Evolutionary conservation across 23 red algal genomes (phyloP).

Genomic region (Gracilaria caudata): DNA sequence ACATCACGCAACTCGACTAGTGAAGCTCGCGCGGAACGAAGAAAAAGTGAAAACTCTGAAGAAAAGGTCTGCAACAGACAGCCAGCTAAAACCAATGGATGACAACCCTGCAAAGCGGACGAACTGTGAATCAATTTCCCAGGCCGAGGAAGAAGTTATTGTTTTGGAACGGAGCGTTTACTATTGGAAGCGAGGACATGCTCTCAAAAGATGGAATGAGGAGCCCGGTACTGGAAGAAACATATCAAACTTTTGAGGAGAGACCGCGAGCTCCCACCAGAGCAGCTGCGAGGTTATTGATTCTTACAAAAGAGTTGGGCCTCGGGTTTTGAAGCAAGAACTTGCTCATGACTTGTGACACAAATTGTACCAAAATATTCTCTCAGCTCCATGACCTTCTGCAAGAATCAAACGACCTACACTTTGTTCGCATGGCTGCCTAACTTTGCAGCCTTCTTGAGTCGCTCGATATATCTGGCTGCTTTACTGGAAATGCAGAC

Average conservation of each 20-base stretch:
- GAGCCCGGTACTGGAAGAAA: constrained; percentile 5
- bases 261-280: constrained; percentile 1
- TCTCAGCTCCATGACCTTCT: constrained; percentile 1
- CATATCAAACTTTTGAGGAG: constrained; percentile 8
- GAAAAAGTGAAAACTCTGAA: too few relatives aligned
- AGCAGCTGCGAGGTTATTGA: constrained; percentile 18
- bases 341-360: constrained; percentile 49
- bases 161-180: constrained; percentile 12
- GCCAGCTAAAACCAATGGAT: too few relatives aligned
- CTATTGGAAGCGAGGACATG: constrained; percentile 11
- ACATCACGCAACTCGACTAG: too few relatives aligned
- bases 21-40: too few relatives aligned
- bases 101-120: too few relatives aligned
- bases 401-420: background rate
- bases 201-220: background rate
- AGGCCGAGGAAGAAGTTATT: background rate
- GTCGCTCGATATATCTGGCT: constrained; percentile 18
- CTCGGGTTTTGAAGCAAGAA: constrained; percentile 39
- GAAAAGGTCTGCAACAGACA: too few relatives aligned
- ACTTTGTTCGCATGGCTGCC: constrained; percentile 21
- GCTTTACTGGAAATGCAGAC: constrained; percentile 19
- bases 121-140: background rate
- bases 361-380: constrained; percentile 14
- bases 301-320: constrained; percentile 24
- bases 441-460: constrained; percentile 27